Evolutionary conservation across 177 flowering plant genomes (phyloP), one percentile per base, ranked within the genome.

Genomic region (Vitis hybrid): DNA sequence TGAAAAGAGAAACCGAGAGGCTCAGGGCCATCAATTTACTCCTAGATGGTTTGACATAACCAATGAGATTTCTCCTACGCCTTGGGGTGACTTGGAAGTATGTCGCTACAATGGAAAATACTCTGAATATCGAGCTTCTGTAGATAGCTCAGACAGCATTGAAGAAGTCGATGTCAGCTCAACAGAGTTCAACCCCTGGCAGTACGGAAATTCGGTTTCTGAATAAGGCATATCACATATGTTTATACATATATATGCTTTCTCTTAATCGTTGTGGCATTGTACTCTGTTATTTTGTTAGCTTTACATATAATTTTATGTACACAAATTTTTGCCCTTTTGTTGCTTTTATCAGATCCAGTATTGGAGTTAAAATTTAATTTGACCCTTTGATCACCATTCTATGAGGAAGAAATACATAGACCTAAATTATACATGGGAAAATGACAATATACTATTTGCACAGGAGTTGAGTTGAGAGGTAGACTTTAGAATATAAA

Each of bases 1-100:
- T 55, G 98, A 93, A 76, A 93, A 86, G 86, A 82, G 83, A 76
- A 80, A 51, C 67, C 80, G 98, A 26, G 98, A 93, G 71, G 89
- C 83, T 6, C 80, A 87, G 64, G 89, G 85, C 8, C 84, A 93
- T 50, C 60, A 84, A 64, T 93, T 87, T 72, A 70, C 75, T 23
- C 88, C 98, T 56, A 83, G 83, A 81, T 93, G 98, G 98, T 93
- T 91, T 66, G 91, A 91, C 60, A 23, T 75, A 23, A 74, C 94
- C 11, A 85, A 65, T 56, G 93, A 93, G 72, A 72, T 90, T 48
- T 70, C 87, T 5, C 69, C 92, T 2, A 93, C 97, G 1, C 98
- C 97, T 54, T 93, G 97, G 98, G 98, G 98, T 51, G 95, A 93
- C 26, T 73, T 93, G 78, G 98, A 93, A 82, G 83, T 93, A 6